A percentile compares a stretch with the other conserved stretches of the same genome.
Evolutionary conservation across 352 stramenopile species (phyloP).

Genomic region (Phytophthora cactorum): DNA sequence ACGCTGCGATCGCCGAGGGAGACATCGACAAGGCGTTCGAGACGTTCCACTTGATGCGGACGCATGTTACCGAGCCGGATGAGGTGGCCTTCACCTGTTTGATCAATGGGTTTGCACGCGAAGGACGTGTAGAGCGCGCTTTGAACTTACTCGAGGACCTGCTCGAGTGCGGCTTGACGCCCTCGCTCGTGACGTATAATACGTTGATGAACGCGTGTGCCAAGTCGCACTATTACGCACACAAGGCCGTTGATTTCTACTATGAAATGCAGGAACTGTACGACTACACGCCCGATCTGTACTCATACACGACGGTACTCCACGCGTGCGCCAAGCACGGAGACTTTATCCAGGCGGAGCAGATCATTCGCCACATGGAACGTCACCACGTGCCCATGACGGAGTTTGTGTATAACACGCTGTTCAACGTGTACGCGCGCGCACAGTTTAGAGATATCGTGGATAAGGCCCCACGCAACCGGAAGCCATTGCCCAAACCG

Average conservation of each 20-base stretch:
- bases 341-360: slow-evolving; percentile 74
- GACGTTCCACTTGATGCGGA: slow-evolving; percentile 87
- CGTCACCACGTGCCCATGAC: slow-evolving; percentile 71
- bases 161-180: slow-evolving; percentile 71
- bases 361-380: slow-evolving; percentile 79
- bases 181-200: slow-evolving; percentile 79
- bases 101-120: slow-evolving; percentile 80
- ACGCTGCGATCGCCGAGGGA: slow-evolving; percentile 71
- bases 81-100: slow-evolving; percentile 74
- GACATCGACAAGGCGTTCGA: slow-evolving; percentile 85
- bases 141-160: slow-evolving; percentile 82
- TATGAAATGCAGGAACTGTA: slow-evolving; percentile 89
- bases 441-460: slow-evolving; percentile 76
- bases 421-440: slow-evolving; percentile 84
- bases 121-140: slow-evolving; percentile 74
- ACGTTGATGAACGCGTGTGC: slow-evolving; percentile 81
- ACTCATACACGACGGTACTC: slow-evolving; percentile 83
- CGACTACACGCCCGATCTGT: slow-evolving; percentile 78
- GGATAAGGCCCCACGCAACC: slow-evolving; percentile 70
- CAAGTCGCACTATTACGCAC: slow-evolving; percentile 86
- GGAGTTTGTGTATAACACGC: slow-evolving; percentile 71
- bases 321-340: slow-evolving; percentile 81
- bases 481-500: slow-evolving; percentile 31
- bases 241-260: slow-evolving; percentile 88
- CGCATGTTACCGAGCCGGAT: slow-evolving; percentile 71